phyloP scores from a whole-genome alignment of 345 rosid genomes.

The Populus deltoides region DNA sequence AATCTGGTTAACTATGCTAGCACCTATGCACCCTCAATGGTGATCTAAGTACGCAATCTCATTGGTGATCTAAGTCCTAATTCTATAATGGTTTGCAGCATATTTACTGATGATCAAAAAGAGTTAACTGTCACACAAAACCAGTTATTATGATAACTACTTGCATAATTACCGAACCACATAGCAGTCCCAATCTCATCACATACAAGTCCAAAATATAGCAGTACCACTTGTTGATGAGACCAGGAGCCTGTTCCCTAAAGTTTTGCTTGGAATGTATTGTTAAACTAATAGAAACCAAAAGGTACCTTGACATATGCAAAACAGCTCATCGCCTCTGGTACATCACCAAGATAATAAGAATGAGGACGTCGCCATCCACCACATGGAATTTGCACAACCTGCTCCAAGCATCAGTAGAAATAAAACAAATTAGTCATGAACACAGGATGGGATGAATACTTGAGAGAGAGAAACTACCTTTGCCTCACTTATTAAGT shows the following conservation, averaged over 20 bases:
- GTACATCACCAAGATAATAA: slow-evolving; percentile 70
- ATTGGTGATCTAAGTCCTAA: too few relatives aligned
- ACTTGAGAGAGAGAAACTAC: slow-evolving; percentile 31
- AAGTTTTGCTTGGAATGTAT: not conserved
- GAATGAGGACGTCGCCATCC: slow-evolving; percentile 99
- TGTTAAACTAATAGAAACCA: too few relatives aligned
- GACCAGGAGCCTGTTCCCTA: not conserved
- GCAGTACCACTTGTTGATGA: not conserved
- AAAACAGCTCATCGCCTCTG: slow-evolving; percentile 70
- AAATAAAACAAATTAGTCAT: slow-evolving; percentile 14
- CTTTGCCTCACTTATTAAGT: slow-evolving; percentile 71
- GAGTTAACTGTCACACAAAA: not conserved
- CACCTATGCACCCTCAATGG: too few relatives aligned
- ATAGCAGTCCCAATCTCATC: not conserved
- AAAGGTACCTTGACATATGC: slow-evolving; percentile 80
- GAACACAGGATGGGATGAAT: not conserved
- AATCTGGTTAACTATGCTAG: too few relatives aligned
- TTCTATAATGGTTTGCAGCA: too few relatives aligned
- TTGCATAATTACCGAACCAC: not conserved
- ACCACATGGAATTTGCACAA: slow-evolving; percentile 90
- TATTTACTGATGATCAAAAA: too few relatives aligned
- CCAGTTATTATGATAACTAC: not conserved
- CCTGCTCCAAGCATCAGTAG: slow-evolving; percentile 47
- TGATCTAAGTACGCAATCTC: too few relatives aligned
- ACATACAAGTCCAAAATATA: not conserved